These are phyloP conservation scores for Acanthamoeba healyi DNA, from an alignment of 208 protist species.

Conservation along the genomic window DNA sequence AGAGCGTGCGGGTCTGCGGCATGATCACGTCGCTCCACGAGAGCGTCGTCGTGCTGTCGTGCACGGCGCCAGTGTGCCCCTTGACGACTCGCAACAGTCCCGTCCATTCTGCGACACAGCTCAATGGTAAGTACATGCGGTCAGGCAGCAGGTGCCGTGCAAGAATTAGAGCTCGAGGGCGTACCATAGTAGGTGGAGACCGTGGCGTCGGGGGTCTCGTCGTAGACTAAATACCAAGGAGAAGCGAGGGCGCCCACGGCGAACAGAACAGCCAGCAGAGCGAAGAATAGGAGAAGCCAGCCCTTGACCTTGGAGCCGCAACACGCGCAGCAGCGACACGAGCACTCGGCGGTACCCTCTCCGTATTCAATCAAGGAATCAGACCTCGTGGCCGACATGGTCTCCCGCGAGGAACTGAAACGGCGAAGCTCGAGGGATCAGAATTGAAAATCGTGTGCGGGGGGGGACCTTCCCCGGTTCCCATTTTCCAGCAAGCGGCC, in stretches of 20 bases:
- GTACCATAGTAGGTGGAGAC: not conserved
- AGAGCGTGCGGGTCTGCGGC: slow-evolving; percentile 30
- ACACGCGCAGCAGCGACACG: slow-evolving; percentile 3
- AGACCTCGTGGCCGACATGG: not conserved
- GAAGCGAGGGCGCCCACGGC: slow-evolving; percentile 38
- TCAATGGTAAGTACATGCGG: too few species aligned
- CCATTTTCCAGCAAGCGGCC: too few species aligned
- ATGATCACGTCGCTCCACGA: slow-evolving; percentile 8
- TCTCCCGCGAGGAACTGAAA: too few species aligned
- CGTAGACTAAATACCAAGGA: slow-evolving; percentile 29
- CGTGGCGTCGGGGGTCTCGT: not conserved
- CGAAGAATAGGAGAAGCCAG: slow-evolving; percentile 41
- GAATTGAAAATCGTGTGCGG: too few species aligned
- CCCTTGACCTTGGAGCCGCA: not conserved
- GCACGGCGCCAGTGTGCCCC: not conserved
- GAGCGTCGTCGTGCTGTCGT: not conserved
- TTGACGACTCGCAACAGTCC: not conserved
- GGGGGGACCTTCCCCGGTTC: too few species aligned
- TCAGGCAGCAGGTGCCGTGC: not conserved
- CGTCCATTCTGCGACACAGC: slow-evolving; percentile 47
- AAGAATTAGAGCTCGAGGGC: not conserved
- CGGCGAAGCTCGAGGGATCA: too few species aligned
- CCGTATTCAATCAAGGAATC: not conserved
- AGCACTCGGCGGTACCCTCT: not conserved
- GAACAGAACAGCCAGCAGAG: slow-evolving; percentile 18